These are phyloP conservation scores for Taiozyma sp. DNA, from an alignment of 1,139 yeast species.

Conservation along the genomic window DNA sequence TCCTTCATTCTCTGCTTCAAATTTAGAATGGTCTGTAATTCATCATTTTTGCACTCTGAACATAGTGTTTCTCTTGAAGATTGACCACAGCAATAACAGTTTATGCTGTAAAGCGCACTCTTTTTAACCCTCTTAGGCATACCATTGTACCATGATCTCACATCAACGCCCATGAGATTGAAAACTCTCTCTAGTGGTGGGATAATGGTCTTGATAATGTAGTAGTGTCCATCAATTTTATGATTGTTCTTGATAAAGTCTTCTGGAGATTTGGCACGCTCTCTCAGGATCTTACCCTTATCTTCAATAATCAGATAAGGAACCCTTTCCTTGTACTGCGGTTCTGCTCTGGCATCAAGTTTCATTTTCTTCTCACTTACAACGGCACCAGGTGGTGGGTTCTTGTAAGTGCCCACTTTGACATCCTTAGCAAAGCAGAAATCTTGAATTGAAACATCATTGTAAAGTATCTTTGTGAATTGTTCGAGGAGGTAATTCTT, in stretches of 20 bases:
- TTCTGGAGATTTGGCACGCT: constrained; percentile 77
- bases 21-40: constrained; percentile 21
- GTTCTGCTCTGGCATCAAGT: constrained; percentile 68
- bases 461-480: constrained; percentile 58
- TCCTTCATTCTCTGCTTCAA: constrained; percentile 17
- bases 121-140: constrained; percentile 43
- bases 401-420: constrained; percentile 75
- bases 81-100: constrained; percentile 21
- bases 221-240: constrained; percentile 74
- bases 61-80: constrained; percentile 28
- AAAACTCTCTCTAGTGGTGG: constrained; percentile 90
- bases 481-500: constrained; percentile 61
- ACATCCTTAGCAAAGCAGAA: constrained; percentile 94
- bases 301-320: constrained; percentile 82
- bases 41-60: constrained; percentile 29
- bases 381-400: constrained; percentile 89
- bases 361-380: constrained; percentile 60
- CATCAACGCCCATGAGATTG: constrained; percentile 77
- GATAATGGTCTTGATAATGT: constrained; percentile 73
- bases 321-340: constrained; percentile 85
- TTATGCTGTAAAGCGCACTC: constrained; percentile 10
- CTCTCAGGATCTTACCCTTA: constrained; percentile 62
- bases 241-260: constrained; percentile 49
- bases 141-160: constrained; percentile 72
- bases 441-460: constrained; percentile 67